Conservation (phyloP, 208 protist genomes). For the Leishmania tarentolae region DNA sequence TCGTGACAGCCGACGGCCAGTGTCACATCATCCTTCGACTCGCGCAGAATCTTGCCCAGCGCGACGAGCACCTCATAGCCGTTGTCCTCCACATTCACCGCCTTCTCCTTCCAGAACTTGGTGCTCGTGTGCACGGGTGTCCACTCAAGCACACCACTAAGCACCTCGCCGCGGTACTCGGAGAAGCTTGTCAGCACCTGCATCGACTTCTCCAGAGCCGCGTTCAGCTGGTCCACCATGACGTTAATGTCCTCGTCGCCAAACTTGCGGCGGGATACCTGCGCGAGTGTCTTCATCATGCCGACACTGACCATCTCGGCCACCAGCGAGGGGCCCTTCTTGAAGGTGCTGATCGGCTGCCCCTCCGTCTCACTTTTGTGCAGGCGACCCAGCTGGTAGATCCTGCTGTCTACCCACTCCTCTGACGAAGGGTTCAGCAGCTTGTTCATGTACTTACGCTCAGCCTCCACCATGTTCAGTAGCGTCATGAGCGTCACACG, state of each 20-base stretch:
- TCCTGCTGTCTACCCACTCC: conserved; percentile 53
- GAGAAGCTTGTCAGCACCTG: conserved; percentile 92
- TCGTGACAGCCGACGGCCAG: conserved; percentile 92
- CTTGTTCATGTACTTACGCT: conserved; percentile 62
- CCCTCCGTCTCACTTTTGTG: conserved; percentile 29
- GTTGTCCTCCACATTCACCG: conserved; percentile 87
- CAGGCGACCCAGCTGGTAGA: conserved; percentile 45
- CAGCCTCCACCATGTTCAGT: conserved; percentile 82
- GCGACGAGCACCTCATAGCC: conserved; percentile 90
- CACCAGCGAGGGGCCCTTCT: conserved; percentile 72
- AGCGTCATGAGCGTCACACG: conserved; percentile 88
- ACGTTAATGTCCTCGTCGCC: conserved; percentile 89
- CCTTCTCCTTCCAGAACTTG: conserved; percentile 95
- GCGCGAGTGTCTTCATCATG: conserved; percentile 87
- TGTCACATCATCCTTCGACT: conserved; percentile 56
- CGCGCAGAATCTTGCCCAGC: conserved; percentile 83
- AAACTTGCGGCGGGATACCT: conserved; percentile 85
- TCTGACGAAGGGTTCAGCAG: conserved; percentile 48
- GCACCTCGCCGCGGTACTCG: conserved; percentile 91
- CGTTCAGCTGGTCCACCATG: conserved; percentile 67
- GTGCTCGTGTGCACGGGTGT: conserved; percentile 91
- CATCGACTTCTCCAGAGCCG: conserved; percentile 83
- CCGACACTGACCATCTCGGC: conserved; percentile 92
- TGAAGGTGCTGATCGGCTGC: conserved; percentile 27
- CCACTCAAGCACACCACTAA: conserved; percentile 89